phyloP scores from a whole-genome alignment of 768 basidiomycete genomes.

The Saitozyma sp. region DNA sequence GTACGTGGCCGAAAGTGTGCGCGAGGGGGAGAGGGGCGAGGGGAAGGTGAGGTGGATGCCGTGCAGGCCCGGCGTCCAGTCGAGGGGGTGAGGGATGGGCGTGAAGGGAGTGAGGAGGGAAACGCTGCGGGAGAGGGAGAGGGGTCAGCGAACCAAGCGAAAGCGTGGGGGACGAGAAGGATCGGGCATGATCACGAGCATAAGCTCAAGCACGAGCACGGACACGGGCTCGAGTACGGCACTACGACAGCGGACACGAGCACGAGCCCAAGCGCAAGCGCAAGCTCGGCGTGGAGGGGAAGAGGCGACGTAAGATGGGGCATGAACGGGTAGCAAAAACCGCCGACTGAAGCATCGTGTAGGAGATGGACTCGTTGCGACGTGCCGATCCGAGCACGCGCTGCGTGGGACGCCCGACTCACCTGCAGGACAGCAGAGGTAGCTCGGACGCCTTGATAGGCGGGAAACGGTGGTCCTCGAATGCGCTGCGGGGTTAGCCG shows the following conservation, averaged over 20 bases:
- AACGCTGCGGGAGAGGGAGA: conserved; percentile 61
- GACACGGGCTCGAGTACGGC: neutral
- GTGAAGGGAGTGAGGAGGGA: conserved; percentile 94
- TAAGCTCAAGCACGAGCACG: too few relatives aligned
- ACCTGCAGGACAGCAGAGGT: conserved; percentile 81
- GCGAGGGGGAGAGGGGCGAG: conserved; percentile 48
- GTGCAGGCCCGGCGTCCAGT: conserved; percentile 90
- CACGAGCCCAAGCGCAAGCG: too few relatives aligned
- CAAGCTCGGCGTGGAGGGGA: neutral
- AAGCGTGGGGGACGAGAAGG: neutral
- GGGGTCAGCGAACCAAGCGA: neutral
- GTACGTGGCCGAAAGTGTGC: conserved; percentile 77
- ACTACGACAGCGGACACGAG: neutral
- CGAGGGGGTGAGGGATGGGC: conserved; percentile 75
- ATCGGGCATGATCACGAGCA: too few relatives aligned
- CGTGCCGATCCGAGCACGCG: too few relatives aligned
- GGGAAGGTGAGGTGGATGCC: conserved; percentile 87
- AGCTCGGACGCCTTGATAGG: conserved; percentile 75
- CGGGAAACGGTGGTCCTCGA: conserved; percentile 81
- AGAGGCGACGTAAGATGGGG: neutral
- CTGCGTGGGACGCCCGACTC: conserved; percentile 54
- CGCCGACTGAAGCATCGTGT: too few relatives aligned
- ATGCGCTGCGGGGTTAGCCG: conserved; percentile 57
- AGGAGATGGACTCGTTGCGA: too few relatives aligned
- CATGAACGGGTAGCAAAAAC: neutral